Evolutionary conservation across 139 green algal genomes (phyloP).

Genomic region (Tetradesmus lagerheimii): DNA sequence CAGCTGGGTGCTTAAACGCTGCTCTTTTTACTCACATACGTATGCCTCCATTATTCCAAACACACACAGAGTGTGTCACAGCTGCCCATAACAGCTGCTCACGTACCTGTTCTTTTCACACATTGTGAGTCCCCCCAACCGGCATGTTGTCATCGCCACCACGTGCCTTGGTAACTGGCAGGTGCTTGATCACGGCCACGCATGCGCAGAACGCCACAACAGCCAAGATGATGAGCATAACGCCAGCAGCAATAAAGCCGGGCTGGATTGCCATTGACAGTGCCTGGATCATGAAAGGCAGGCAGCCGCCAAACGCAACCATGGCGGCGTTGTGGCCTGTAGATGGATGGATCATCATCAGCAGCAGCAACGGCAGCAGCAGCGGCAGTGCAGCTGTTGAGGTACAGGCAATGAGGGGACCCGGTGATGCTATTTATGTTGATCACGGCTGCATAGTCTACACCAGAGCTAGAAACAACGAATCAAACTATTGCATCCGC

Average conservation of each 20-base stretch:
- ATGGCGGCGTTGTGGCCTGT: background rate
- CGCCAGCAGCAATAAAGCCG: background rate
- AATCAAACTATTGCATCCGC: no score
- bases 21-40: no score
- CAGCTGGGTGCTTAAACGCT: no score
- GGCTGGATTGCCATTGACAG: background rate
- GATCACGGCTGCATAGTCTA: no score
- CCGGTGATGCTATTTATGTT: no score
- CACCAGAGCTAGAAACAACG: background rate
- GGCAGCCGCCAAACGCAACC: background rate
- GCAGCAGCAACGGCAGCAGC: background rate
- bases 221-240: background rate
- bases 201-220: background rate
- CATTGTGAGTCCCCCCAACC: background rate
- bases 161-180: background rate
- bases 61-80: no score
- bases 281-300: background rate
- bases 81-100: no score
- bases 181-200: background rate
- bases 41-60: no score
- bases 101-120: background rate
- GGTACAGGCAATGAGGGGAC: no score
- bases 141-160: background rate
- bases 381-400: background rate
- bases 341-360: no score